Conservation (phyloP, 129 eudicot genomes). For the Artemisia tridentata region DNA sequence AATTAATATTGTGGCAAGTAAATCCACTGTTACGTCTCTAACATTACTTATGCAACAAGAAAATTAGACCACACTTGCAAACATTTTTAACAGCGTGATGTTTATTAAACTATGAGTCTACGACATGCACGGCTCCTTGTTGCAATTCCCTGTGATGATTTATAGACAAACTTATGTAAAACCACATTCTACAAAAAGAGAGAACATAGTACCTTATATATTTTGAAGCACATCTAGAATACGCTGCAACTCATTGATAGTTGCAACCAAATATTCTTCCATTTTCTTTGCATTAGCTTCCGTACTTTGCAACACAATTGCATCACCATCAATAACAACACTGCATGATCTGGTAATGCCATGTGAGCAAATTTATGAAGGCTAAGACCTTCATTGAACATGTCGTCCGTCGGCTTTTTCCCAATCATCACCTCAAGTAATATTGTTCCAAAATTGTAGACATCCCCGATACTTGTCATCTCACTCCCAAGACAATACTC, state of each 20-base stretch:
- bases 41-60: too few relatives aligned
- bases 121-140: too few relatives aligned
- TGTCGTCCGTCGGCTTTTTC: slow-evolving; percentile 34
- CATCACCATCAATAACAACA: slow-evolving; percentile 30
- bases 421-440: slow-evolving; percentile 37
- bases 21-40: too few relatives aligned
- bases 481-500: slow-evolving; percentile 42
- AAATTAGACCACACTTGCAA: too few relatives aligned
- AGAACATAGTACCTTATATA: not conserved
- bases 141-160: too few relatives aligned
- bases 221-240: slow-evolving; percentile 7
- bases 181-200: not conserved
- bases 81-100: too few relatives aligned
- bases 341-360: slow-evolving; percentile 23
- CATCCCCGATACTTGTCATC: slow-evolving; percentile 39
- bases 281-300: not conserved
- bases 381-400: slow-evolving; percentile 25
- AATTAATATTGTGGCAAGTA: too few relatives aligned
- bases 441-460: slow-evolving; percentile 39
- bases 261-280: slow-evolving; percentile 26
- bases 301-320: not conserved
- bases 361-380: slow-evolving; percentile 18
- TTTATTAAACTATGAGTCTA: too few relatives aligned
- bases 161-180: too few relatives aligned
- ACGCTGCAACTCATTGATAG: slow-evolving; percentile 19